phyloP scores from a whole-genome alignment of 371 early-diverging fungal genomes.

The Mucor ambiguus region DNA sequence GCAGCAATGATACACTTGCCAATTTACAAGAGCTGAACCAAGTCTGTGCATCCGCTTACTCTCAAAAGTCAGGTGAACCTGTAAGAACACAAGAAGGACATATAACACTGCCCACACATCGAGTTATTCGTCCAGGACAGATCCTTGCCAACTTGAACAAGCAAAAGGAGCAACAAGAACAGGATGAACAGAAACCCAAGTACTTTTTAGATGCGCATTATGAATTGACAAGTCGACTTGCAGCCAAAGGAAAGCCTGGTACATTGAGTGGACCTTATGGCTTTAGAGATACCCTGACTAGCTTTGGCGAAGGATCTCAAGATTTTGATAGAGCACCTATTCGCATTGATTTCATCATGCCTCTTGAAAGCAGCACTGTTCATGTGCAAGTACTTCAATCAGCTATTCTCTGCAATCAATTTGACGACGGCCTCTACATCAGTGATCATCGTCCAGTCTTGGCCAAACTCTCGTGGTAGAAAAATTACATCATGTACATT shows the following conservation, averaged over 20 bases:
- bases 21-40: conserved; percentile 35
- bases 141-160: conserved; percentile 27
- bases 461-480: conserved; percentile 39
- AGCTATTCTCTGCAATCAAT: conserved; percentile 43
- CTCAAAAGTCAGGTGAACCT: conserved; percentile 29
- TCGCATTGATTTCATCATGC: conserved; percentile 50
- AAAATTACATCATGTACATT: not conserved
- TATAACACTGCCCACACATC: conserved; percentile 48
- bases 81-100: conserved; percentile 29
- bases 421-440: conserved; percentile 45
- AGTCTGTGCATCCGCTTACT: conserved; percentile 17
- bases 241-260: conserved; percentile 20
- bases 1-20: conserved; percentile 28
- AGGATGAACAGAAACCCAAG: not conserved
- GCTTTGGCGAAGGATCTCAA: conserved; percentile 39
- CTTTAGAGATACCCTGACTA: conserved; percentile 45
- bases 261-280: conserved; percentile 49
- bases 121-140: conserved; percentile 40
- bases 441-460: conserved; percentile 60
- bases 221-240: conserved; percentile 33
- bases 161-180: conserved; percentile 14
- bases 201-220: conserved; percentile 39
- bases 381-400: conserved; percentile 27
- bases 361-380: conserved; percentile 14
- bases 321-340: conserved; percentile 36